phyloP scores from a whole-genome alignment of 768 basidiomycete genomes.

The Amanita inopinata region DNA sequence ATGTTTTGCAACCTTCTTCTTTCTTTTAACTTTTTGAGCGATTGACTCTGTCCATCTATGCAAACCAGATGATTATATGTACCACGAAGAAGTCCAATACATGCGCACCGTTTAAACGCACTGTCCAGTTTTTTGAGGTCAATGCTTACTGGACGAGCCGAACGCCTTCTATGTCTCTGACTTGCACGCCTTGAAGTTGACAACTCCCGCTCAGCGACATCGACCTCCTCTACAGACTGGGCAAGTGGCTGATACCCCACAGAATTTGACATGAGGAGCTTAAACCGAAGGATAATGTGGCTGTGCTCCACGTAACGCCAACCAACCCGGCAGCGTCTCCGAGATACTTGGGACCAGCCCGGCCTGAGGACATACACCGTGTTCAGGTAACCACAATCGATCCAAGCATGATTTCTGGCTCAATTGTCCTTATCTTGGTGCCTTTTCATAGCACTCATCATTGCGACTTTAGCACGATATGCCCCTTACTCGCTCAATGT shows the following conservation, averaged over 20 bases:
- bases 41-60: conserved; percentile 79
- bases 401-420: no score
- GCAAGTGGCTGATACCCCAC: conserved; percentile 40
- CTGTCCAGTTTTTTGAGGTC: conserved; percentile 73
- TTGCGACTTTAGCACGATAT: no score
- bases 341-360: no score
- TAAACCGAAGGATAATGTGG: background rate
- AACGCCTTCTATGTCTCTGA: conserved; percentile 13
- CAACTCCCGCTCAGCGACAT: conserved; percentile 13
- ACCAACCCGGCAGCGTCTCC: no score
- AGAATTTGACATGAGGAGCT: conserved; percentile 21
- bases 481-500: no score
- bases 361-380: no score
- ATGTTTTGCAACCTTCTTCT: conserved; percentile 62
- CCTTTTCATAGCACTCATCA: no score
- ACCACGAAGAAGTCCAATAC: conserved; percentile 1
- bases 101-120: conserved; percentile 68
- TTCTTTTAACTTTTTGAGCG: conserved; percentile 75
- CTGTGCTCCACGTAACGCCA: background rate
- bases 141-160: conserved; percentile 51
- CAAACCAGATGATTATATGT: background rate
- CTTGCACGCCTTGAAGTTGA: conserved; percentile 22
- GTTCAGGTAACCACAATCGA: no score
- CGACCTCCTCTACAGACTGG: conserved; percentile 26
- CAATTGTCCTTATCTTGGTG: no score